Conservation (phyloP, 2,329 filamentous ascomycete species). For the Phaeosphaeria sp. region DNA sequence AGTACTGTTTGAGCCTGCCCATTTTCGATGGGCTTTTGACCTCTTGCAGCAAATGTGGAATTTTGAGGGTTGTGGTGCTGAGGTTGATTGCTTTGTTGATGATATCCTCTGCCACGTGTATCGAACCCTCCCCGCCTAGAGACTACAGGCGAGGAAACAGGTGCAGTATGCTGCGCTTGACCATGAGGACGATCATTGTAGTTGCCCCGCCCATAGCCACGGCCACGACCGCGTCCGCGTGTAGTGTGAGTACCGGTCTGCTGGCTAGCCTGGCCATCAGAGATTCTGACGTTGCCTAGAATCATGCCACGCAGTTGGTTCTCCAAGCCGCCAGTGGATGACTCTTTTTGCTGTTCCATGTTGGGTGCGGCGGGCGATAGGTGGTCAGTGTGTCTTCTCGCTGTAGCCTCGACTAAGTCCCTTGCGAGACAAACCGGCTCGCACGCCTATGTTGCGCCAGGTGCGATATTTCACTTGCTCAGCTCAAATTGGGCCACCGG, state of each 20-base stretch:
- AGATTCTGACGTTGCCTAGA: slow-evolving; percentile 57
- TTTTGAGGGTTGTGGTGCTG: slow-evolving; percentile 6
- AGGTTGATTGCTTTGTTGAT: slow-evolving; percentile 10
- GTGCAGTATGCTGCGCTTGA: slow-evolving; percentile 8
- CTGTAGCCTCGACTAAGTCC: neutral
- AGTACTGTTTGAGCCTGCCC: slow-evolving; percentile 23
- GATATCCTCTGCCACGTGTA: slow-evolving; percentile 13
- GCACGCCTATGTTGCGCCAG: neutral
- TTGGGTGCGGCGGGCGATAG: slow-evolving; percentile 2
- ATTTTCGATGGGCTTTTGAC: neutral
- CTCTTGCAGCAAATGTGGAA: slow-evolving; percentile 1
- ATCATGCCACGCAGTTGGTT: slow-evolving; percentile 66
- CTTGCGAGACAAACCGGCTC: neutral
- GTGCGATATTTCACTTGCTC: neutral
- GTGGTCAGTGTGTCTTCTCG: slow-evolving; percentile 4
- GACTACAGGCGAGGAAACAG: slow-evolving; percentile 3
- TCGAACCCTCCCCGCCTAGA: slow-evolving; percentile 15
- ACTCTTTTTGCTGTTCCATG: slow-evolving; percentile 24
- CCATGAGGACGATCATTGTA: slow-evolving; percentile 12
- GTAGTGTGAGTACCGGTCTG: slow-evolving; percentile 11
- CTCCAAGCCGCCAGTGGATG: slow-evolving; percentile 49
- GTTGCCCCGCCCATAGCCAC: slow-evolving; percentile 19
- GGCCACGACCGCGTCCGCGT: slow-evolving; percentile 28
- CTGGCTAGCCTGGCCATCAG: slow-evolving; percentile 22
- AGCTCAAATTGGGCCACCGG: neutral